Base-by-base conservation (phyloP, 257 asterid species). In the Solanum appendiculatum region DNA sequence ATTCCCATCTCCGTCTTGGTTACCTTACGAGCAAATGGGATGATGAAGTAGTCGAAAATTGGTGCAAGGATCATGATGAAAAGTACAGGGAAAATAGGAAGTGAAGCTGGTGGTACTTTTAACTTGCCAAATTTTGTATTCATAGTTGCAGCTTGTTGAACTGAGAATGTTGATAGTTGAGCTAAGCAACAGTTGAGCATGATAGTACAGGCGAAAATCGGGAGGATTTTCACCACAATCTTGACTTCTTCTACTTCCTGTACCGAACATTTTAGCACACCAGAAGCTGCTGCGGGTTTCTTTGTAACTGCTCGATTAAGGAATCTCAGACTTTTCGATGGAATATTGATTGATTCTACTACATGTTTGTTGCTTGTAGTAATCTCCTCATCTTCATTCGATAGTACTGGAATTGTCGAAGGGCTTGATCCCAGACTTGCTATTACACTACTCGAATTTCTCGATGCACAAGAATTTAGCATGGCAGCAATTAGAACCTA, bases 91-190 rank as follows among this genome's bases (percentile, higher is more conserved):
- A 97, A 97, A 18, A 95, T 6, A 2, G 98, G 98, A 21, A 97
- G 98, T 5, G 98, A 96, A 14, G 98, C 98, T 15, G 99, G 99
- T 0, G 98, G 99, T 87, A 97, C 93, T 42, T 89, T 93, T 40
- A 94, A 58, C 33, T 93, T 73, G 9, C 97, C 97, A 29, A 97
- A 91, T 12, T 90, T 90, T 9, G 97, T 96, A 92, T 96, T 68
- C 99, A 95, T 95, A 27, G 98, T 94, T 81, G 99, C 96, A 6
- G 99, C 98, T 91, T 96, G 99, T 73, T 95, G 96, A 85, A 96
- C 98, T 2, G 99, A 97, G 90, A 94, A 97, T 5, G 99, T 97
- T 51, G 98, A 92, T 86, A 97, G 98, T 68, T 97, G 99, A 39
- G 98, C 98, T 0, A 97, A 93, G 87, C 98, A 97, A 87, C 95